Conservation (phyloP, 2,329 filamentous ascomycete genomes). For the Grosmannia penicillata region DNA sequence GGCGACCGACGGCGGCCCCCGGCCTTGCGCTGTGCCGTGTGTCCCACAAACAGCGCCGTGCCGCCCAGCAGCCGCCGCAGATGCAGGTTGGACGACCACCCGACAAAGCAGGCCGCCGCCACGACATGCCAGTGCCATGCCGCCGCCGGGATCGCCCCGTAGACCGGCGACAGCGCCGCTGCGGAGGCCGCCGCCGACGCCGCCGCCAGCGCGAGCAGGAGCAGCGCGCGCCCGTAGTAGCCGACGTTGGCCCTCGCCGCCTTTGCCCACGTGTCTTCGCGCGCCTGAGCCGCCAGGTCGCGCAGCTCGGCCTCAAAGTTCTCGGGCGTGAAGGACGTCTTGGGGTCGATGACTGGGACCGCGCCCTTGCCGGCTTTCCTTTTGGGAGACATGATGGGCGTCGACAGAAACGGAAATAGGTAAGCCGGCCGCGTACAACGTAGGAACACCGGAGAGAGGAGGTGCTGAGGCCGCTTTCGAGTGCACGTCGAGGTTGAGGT, state of each 20-base stretch:
- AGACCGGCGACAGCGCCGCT: constrained; percentile 69
- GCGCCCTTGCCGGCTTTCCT: constrained; percentile 1
- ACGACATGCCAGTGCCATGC: constrained; percentile 56
- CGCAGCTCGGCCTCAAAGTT: constrained; percentile 40
- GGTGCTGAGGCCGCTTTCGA: too few species aligned
- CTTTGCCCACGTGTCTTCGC: constrained; percentile 18
- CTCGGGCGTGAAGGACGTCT: constrained; percentile 29
- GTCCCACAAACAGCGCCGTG: neutral
- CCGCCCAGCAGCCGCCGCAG: constrained; percentile 31
- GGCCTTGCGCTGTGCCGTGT: constrained; percentile 17
- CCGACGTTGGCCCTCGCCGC: constrained; percentile 21
- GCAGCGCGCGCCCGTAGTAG: constrained; percentile 25
- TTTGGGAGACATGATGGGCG: constrained; percentile 6
- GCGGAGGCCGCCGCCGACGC: constrained; percentile 57
- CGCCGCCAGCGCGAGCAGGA: constrained; percentile 43
- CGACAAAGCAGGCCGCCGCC: constrained; percentile 51
- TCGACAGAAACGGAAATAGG: neutral
- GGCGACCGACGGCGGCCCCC: neutral
- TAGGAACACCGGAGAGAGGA: too few species aligned
- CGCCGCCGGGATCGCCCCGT: constrained; percentile 66
- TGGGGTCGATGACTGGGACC: constrained; percentile 18
- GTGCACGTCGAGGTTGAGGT: too few species aligned
- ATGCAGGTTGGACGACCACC: constrained; percentile 53
- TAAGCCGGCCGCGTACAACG: too few species aligned
- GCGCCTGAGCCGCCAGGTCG: constrained; percentile 30